Evolutionary conservation across 306 rosid genomes (phyloP), one percentile per base, ranked within the genome.

Genomic region (Calophaca sinica): DNA sequence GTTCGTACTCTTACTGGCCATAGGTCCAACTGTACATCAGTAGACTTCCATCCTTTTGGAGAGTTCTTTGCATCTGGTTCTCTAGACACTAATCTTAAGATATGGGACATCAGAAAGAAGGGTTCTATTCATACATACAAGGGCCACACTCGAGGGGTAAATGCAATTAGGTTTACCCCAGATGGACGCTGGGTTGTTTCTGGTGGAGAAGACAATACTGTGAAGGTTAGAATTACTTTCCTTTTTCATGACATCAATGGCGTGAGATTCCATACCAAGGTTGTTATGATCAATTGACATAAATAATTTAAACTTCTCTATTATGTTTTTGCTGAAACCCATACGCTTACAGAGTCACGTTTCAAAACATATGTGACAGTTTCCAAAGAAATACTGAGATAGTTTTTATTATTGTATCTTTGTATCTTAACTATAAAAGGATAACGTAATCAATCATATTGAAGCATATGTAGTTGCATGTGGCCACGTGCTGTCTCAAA

Each of bases 171-270:
- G 83, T 94, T 94, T 85, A 94, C 99, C 79, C 99, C 99, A 8
- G 99, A 94, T 87, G 99, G 99, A 67, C 99, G 99, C 4, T 94
- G 99, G 99, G 96, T 94, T 84, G 99, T 94, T 72, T 94, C 99
- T 39, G 96, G 99, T 73, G 99, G 99, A 70, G 99, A 94, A 87
- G 99, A 94, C 86, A 89, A 94, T 82, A 92, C 96, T 2, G 99
- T 94, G 79, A 94, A 94, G 97, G 99, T 94, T 84, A 62, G 84
- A 45, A 63, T 79, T 31, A 8, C 76, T 80, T 84, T 73, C 68
- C 57, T 52, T 77, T 55, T 70, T 45, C 51, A 36, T 55, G 76
- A 52, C 59, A 69, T 48, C 72, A 50, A 11, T 42, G 29, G 33
- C 68, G 33, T 68, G 64, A 70, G 55, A 53, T 46, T 70, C 42